Evolutionary conservation across 257 asterid species (phyloP).

Genomic region (Agastache rugosa): DNA sequence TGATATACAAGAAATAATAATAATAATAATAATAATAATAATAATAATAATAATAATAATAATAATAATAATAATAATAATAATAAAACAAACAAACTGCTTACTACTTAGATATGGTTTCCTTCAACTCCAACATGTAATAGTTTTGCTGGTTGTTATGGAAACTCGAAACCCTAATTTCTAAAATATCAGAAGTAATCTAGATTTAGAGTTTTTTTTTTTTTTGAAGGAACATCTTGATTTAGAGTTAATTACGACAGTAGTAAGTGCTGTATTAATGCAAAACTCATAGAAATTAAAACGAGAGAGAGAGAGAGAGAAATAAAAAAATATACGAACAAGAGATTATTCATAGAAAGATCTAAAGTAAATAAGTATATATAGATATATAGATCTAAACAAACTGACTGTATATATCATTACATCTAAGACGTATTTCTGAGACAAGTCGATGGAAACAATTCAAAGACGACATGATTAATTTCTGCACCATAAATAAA

Average conservation of each 20-base stretch:
- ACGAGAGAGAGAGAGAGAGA: neutral
- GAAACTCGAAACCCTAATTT: neutral
- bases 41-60: too few species aligned
- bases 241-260: neutral
- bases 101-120: too few species aligned
- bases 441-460: neutral
- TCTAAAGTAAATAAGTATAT: neutral
- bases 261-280: neutral
- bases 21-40: too few species aligned
- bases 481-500: too few species aligned
- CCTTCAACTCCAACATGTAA: too few species aligned
- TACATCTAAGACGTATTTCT: neutral
- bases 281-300: neutral
- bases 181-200: neutral
- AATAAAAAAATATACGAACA: neutral
- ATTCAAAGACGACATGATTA: neutral
- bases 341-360: neutral
- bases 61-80: too few species aligned
- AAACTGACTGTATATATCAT: neutral
- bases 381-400: constrained; percentile 14
- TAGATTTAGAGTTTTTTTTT: neutral
- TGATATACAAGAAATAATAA: too few species aligned
- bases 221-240: too few species aligned
- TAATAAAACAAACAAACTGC: too few species aligned
- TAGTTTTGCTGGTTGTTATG: neutral